Conservation (phyloP, 192 early-diverging fungal genomes). For the Phlyctochytrium bullatum region DNA sequence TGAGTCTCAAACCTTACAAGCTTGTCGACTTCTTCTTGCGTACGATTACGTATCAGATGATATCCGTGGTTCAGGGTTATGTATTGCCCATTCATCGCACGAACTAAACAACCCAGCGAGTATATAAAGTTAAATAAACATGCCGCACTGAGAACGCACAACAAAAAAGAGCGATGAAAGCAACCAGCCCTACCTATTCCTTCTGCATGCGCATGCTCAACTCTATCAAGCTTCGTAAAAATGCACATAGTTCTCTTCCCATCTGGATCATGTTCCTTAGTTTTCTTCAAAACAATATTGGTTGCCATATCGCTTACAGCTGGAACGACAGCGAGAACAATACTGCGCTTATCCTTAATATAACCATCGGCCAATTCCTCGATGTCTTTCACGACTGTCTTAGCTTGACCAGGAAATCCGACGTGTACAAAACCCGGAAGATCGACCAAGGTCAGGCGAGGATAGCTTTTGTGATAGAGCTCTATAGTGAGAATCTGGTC, state of each 20-base stretch:
- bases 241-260: slow-evolving; percentile 96
- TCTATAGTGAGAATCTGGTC: slow-evolving; percentile 13
- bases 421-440: slow-evolving; percentile 97
- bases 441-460: slow-evolving; percentile 85
- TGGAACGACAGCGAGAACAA: slow-evolving; percentile 95
- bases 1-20: too few relatives aligned
- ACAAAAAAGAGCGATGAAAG: too few relatives aligned
- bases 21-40: too few relatives aligned
- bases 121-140: too few relatives aligned
- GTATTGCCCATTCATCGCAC: too few relatives aligned
- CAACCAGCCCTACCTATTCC: too few relatives aligned
- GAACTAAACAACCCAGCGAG: too few relatives aligned
- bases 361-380: slow-evolving; percentile 93
- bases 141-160: too few relatives aligned
- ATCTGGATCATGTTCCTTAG: slow-evolving; percentile 92
- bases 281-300: slow-evolving; percentile 92
- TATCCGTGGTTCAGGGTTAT: too few relatives aligned
- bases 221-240: slow-evolving; percentile 95
- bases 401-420: slow-evolving; percentile 94
- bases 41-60: too few relatives aligned
- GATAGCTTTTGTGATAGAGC: slow-evolving; percentile 15
- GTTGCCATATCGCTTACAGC: slow-evolving; percentile 98
- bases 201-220: too few relatives aligned
- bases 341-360: slow-evolving; percentile 95
- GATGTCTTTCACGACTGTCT: slow-evolving; percentile 95